These are phyloP conservation scores for Neodidymelliopsis sp. DNA, from an alignment of 2,329 filamentous ascomycete genomes.

Conservation along the genomic window DNA sequence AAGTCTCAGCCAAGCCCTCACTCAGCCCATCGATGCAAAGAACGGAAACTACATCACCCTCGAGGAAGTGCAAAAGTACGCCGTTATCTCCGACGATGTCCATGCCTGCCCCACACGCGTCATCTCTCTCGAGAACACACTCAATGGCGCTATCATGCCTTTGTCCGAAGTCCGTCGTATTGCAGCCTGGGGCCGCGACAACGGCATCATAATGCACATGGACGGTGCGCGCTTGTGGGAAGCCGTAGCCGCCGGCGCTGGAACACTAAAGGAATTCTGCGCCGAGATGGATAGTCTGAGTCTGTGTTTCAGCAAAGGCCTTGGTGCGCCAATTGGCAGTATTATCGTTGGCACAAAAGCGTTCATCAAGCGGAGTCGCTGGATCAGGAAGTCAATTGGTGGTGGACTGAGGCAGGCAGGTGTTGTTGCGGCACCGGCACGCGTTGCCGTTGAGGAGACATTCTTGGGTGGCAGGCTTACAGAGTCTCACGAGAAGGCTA, in stretches of 20 bases:
- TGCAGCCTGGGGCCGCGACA: constrained; percentile 67
- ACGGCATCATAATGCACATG: constrained; percentile 74
- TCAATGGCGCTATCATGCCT: constrained; percentile 80
- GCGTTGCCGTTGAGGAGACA: constrained; percentile 80
- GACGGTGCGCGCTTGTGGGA: constrained; percentile 87
- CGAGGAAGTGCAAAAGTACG: constrained; percentile 74
- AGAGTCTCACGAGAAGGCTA: constrained; percentile 68
- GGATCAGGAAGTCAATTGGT: constrained; percentile 81
- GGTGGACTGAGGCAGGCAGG: constrained; percentile 81
- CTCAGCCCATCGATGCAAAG: constrained; percentile 70
- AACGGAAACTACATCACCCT: constrained; percentile 79
- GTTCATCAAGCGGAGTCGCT: constrained; percentile 72
- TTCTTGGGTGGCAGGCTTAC: constrained; percentile 73
- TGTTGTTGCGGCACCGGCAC: constrained; percentile 76
- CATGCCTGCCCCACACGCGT: constrained; percentile 82
- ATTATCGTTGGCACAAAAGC: constrained; percentile 68
- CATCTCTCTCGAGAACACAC: constrained; percentile 85
- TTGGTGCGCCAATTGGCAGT: constrained; percentile 81
- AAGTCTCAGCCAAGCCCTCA: constrained; percentile 72
- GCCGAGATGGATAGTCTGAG: constrained; percentile 76
- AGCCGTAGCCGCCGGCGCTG: constrained; percentile 74
- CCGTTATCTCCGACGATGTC: constrained; percentile 72
- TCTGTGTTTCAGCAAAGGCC: constrained; percentile 82
- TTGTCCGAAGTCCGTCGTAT: constrained; percentile 75
- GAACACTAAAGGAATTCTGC: constrained; percentile 71